These are phyloP conservation scores for Puccinia hordei DNA, from an alignment of 1,284 basidiomycete genomes.

Conservation along the genomic window DNA sequence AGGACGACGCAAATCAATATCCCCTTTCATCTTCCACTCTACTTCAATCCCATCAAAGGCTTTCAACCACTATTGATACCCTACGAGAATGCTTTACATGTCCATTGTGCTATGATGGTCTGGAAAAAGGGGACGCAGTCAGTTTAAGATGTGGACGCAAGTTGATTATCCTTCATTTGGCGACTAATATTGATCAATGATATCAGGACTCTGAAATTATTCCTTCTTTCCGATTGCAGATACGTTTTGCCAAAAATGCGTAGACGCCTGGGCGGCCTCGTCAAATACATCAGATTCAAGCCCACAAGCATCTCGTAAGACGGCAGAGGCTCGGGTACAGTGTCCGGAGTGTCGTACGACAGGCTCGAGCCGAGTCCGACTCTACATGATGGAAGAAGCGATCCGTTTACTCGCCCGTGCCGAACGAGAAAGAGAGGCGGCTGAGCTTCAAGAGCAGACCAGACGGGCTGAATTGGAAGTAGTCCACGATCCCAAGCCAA, in stretches of 20 bases:
- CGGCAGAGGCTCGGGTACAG: not conserved
- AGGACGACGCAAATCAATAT: slow-evolving; percentile 38
- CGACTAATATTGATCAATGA: not conserved
- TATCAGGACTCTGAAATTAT: not conserved
- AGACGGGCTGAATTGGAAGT: slow-evolving; percentile 31
- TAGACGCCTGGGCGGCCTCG: slow-evolving; percentile 35
- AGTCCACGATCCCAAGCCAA: slow-evolving; percentile 9
- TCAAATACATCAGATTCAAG: not conserved
- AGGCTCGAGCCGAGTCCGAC: slow-evolving; percentile 30
- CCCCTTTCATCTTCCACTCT: slow-evolving; percentile 30
- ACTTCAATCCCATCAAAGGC: slow-evolving; percentile 31
- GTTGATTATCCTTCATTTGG: not conserved
- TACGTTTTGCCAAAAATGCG: slow-evolving; percentile 48
- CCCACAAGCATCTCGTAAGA: not conserved
- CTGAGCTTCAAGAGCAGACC: slow-evolving; percentile 5
- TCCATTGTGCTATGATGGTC: slow-evolving; percentile 44
- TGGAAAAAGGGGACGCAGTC: slow-evolving; percentile 34
- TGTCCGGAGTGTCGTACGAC: slow-evolving; percentile 43
- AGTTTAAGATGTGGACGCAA: slow-evolving; percentile 49
- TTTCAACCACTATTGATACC: slow-evolving; percentile 28
- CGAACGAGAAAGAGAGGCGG: slow-evolving; percentile 25
- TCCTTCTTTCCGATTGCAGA: slow-evolving; percentile 1
- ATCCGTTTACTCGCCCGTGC: slow-evolving; percentile 41
- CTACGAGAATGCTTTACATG: slow-evolving; percentile 49
- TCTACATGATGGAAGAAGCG: slow-evolving; percentile 51